A percentile compares a stretch with the other conserved stretches of the same genome.
These are phyloP conservation scores for Punica granatum DNA, from an alignment of 345 rosid genomes.

Conservation along the genomic window DNA sequence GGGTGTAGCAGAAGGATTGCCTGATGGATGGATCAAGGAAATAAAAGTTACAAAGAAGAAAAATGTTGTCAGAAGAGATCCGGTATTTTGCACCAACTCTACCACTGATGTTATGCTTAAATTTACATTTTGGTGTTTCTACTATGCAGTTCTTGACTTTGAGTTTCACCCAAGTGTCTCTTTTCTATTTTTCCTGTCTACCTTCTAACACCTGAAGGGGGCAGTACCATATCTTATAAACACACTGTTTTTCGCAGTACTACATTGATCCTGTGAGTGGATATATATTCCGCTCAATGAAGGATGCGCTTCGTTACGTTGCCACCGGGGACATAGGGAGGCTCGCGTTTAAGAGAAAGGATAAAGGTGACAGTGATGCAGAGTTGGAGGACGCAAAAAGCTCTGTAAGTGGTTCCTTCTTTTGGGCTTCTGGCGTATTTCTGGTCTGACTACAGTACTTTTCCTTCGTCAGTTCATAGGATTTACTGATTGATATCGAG, in stretches of 20 bases:
- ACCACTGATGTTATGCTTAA: background rate
- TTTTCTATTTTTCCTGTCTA: background rate
- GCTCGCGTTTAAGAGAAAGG: slow-evolving; percentile 51
- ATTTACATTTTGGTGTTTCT: slow-evolving; percentile 1
- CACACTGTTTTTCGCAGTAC: slow-evolving; percentile 37
- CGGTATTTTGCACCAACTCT: slow-evolving; percentile 39
- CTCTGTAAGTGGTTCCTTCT: slow-evolving; percentile 29
- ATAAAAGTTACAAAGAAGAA: slow-evolving; percentile 46
- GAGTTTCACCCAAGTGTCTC: background rate
- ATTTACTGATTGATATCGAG: background rate
- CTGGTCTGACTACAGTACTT: background rate
- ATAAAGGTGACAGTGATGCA: slow-evolving; percentile 19
- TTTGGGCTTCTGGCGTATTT: background rate
- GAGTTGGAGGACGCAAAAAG: slow-evolving; percentile 38
- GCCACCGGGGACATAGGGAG: slow-evolving; percentile 56
- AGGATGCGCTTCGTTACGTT: slow-evolving; percentile 63
- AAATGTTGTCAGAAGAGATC: slow-evolving; percentile 49
- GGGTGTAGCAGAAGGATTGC: slow-evolving; percentile 65
- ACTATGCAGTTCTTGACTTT: background rate
- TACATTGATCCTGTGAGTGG: slow-evolving; percentile 78
- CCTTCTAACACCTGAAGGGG: background rate
- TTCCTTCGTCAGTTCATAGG: background rate
- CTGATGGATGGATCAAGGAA: slow-evolving; percentile 87
- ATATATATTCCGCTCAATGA: slow-evolving; percentile 77
- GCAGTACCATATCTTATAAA: background rate